phyloP scores from a whole-genome alignment of 2,329 filamentous ascomycete species.

The Fusarium irregulare region DNA sequence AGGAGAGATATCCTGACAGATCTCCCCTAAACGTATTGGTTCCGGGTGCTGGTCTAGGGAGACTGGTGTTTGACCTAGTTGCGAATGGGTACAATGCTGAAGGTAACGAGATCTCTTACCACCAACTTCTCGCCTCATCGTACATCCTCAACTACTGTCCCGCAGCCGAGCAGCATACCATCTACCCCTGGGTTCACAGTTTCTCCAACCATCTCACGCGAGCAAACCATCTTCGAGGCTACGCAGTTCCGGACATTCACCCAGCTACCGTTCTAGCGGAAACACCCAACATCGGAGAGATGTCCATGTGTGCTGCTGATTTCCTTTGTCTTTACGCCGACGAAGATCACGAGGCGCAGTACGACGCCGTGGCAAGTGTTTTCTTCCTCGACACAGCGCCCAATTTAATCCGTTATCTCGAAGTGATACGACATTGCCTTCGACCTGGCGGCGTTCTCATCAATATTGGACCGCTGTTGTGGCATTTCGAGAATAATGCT shows the following conservation, averaged over 20 bases:
- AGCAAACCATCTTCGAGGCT: conserved; percentile 77
- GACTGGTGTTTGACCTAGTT: conserved; percentile 89
- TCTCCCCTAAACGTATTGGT: conserved; percentile 76
- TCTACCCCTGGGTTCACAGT: conserved; percentile 87
- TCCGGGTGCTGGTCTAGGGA: conserved; percentile 88
- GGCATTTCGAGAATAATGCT: conserved; percentile 89
- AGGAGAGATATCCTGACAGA: conserved; percentile 44
- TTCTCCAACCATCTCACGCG: conserved; percentile 88
- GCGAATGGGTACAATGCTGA: conserved; percentile 78
- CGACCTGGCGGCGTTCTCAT: conserved; percentile 82
- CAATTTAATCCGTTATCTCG: conserved; percentile 89
- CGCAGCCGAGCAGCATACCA: conserved; percentile 70
- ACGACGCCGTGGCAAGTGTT: conserved; percentile 86
- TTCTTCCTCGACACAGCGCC: conserved; percentile 99
- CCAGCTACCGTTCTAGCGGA: conserved; percentile 66
- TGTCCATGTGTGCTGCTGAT: conserved; percentile 94
- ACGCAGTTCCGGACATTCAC: conserved; percentile 84
- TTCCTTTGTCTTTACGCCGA: conserved; percentile 88
- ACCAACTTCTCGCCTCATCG: conserved; percentile 88
- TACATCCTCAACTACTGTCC: conserved; percentile 78
- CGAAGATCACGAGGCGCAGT: conserved; percentile 68
- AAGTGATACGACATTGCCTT: conserved; percentile 83
- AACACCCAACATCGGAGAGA: conserved; percentile 64
- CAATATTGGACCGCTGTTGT: conserved; percentile 90
- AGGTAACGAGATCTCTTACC: conserved; percentile 96